phyloP scores from a whole-genome alignment of 2,329 filamentous ascomycete species.

The Fusarium dlaminii region DNA sequence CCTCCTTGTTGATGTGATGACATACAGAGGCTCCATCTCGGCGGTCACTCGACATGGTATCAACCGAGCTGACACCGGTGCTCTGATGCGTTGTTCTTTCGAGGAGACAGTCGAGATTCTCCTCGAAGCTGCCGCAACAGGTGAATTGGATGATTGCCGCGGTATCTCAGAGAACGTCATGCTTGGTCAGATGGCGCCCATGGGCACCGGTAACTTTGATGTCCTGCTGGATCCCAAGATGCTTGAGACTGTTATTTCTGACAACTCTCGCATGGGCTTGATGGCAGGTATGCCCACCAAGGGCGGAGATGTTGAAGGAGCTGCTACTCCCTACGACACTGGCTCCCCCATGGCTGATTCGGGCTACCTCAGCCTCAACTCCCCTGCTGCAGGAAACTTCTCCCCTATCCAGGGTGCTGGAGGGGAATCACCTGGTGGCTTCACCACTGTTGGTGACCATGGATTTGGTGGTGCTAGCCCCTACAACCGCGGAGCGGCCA shows the following conservation, averaged over 20 bases:
- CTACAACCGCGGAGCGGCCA: conserved; percentile 71
- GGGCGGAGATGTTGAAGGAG: conserved; percentile 79
- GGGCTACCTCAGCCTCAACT: conserved; percentile 70
- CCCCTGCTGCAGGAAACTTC: conserved; percentile 72
- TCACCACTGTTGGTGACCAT: conserved; percentile 62
- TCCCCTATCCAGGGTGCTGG: conserved; percentile 81
- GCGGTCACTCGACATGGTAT: conserved; percentile 98
- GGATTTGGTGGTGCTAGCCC: conserved; percentile 70
- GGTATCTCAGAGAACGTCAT: conserved; percentile 99
- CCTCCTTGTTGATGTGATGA: conserved; percentile 97
- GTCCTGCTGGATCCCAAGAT: conserved; percentile 93
- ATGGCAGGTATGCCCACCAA: conserved; percentile 83
- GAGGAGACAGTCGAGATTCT: conserved; percentile 99
- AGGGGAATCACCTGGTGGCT: conserved; percentile 75
- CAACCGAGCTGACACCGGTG: conserved; percentile 96
- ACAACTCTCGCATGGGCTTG: conserved; percentile 86
- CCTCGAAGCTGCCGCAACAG: conserved; percentile 91
- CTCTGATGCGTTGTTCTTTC: conserved; percentile 98
- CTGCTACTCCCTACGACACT: conserved; percentile 93
- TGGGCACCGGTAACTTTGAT: conserved; percentile 96
- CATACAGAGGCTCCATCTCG: conserved; percentile 90
- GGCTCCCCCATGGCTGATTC: conserved; percentile 81
- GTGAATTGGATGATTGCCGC: conserved; percentile 96
- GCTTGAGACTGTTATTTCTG: conserved; percentile 92
- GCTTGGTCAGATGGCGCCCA: conserved; percentile 94